These are phyloP conservation scores for Aaosphaeria arxii DNA, from an alignment of 2,329 filamentous ascomycete species.

Conservation along the genomic window DNA sequence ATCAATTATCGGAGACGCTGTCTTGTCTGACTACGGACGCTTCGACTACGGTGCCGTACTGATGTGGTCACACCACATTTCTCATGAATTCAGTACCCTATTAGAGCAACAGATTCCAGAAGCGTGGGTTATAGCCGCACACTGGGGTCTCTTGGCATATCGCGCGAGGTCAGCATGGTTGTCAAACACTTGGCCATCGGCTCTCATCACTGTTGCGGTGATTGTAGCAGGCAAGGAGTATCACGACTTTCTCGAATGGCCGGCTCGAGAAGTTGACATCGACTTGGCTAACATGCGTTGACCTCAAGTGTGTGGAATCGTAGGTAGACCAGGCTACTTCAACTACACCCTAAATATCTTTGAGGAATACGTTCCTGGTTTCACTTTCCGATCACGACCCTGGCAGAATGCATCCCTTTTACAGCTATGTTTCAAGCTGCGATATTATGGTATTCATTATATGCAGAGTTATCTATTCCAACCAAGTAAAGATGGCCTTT, in stretches of 20 bases:
- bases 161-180: slow-evolving; percentile 16
- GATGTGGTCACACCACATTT: slow-evolving; percentile 12
- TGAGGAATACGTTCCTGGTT: too few species aligned
- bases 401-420: too few species aligned
- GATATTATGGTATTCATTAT: too few species aligned
- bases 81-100: slow-evolving; percentile 13
- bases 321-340: too few species aligned
- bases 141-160: slow-evolving; percentile 20
- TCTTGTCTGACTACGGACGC: neutral
- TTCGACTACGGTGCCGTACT: slow-evolving; percentile 19
- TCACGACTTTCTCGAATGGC: slow-evolving; percentile 23
- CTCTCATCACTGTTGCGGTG: slow-evolving; percentile 18
- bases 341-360: too few species aligned
- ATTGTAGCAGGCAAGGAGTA: slow-evolving; percentile 19
- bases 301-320: neutral
- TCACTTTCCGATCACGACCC: too few species aligned
- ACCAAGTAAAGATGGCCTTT: too few species aligned
- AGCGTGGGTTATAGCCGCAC: slow-evolving; percentile 26
- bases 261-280: slow-evolving; percentile 12
- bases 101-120: slow-evolving; percentile 18
- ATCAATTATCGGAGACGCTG: too few species aligned
- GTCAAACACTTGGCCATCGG: slow-evolving; percentile 15
- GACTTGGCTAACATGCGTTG: slow-evolving; percentile 13
- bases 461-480: too few species aligned
- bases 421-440: too few species aligned